Base-by-base conservation (phyloP, 2,329 filamentous ascomycete species). In the Fusarium incarnatum region DNA sequence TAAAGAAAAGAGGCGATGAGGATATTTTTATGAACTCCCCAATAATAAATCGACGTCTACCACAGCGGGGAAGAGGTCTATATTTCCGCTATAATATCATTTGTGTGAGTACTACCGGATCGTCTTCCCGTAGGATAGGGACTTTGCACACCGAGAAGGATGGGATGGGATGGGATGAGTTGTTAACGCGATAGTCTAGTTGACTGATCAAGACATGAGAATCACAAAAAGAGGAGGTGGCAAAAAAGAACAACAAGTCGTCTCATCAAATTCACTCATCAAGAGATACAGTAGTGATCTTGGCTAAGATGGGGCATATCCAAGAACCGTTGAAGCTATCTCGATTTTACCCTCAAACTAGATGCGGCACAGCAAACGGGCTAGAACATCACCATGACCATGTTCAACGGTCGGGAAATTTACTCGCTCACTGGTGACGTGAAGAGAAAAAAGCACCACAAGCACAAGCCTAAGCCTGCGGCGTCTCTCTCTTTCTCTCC, bases 181-280 rank as follows among this genome's bases (percentile, higher is more conserved):
- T 22, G 28, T 20, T 32, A 40, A 62, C 40, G n/a, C 47, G 42
- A 56, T 45, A 45, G 30, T 16, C 42, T 28, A 28, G 25, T 50
- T 28, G 18, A 62, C 47, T 48, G 46, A 63, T 46, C 37, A 34
- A 67, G 47, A 41, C 57, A 67, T 50, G 22, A 57, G 30, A 49
- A 46, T 67, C 56, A 46, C 41, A 37, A 40, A 40, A 67, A 50
- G 62, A 67, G 57, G 63, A 67, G 63, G 64, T 67, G 64, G 57
- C 64, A 23, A 23, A 67, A 53, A 44, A 25, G n/a, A 37, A 12
- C 34, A 37, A 37, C 10, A 37, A n/a, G 5, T 37, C 34, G 5
- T 37, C 34, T 46, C 25, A 46, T 47, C 45, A 37, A 37, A n/a
- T 37, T 37, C 30, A 52, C 22, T 27, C 16, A n/a, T 20, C 9